Conservation (phyloP, 805 yeast genomes). For the Scheffersomyces ergatensis region DNA sequence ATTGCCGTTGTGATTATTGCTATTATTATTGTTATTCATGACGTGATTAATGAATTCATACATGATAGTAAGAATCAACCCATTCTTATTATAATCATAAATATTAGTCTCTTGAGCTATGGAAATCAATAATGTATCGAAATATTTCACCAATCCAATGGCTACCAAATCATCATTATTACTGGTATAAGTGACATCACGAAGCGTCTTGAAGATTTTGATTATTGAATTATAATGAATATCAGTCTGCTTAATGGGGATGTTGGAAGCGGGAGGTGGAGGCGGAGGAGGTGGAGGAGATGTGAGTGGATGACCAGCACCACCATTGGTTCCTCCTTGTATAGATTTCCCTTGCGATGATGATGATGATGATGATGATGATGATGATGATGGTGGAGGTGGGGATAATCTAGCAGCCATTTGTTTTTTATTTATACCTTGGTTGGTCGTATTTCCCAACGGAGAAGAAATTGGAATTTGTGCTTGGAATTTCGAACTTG, state of each 20-base stretch:
- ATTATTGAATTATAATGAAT: slow-evolving; percentile 37
- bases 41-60: slow-evolving; percentile 38
- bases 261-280: slow-evolving; percentile 7
- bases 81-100: slow-evolving; percentile 36
- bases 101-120: slow-evolving; percentile 36
- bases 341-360: too few species aligned
- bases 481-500: slow-evolving; percentile 1
- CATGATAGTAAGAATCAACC: slow-evolving; percentile 38
- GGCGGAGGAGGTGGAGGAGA: slow-evolving; percentile 5
- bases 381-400: background rate
- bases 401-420: too few species aligned
- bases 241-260: slow-evolving; percentile 24
- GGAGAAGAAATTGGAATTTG: slow-evolving; percentile 1
- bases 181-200: slow-evolving; percentile 29
- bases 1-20: background rate
- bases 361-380: too few species aligned
- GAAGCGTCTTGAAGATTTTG: slow-evolving; percentile 36
- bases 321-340: too few species aligned
- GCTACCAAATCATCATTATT: slow-evolving; percentile 10
- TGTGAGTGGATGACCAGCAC: background rate
- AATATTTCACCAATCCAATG: slow-evolving; percentile 12
- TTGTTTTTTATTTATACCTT: too few species aligned
- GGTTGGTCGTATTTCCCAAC: too few species aligned
- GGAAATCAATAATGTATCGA: slow-evolving; percentile 33
- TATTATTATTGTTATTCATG: slow-evolving; percentile 13